These are phyloP conservation scores for Canavalia ensiformis DNA, from an alignment of 306 rosid genomes.

Conservation along the genomic window DNA sequence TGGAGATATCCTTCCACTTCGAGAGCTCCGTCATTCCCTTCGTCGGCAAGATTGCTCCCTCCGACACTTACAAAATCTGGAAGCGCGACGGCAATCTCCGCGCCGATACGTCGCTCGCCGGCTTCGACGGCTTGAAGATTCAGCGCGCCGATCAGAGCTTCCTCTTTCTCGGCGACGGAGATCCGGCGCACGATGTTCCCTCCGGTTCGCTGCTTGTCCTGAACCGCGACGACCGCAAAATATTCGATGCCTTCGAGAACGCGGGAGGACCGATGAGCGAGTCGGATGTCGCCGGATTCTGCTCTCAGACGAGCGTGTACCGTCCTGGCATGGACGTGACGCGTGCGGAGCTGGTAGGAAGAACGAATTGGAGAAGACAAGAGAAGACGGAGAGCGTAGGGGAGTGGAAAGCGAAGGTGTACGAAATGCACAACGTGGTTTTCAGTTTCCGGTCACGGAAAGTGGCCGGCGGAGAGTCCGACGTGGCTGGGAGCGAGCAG, in stretches of 20 bases:
- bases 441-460: constrained; percentile 88
- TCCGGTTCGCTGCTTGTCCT: constrained; percentile 72
- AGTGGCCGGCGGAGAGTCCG: constrained; percentile 63
- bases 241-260: constrained; percentile 86
- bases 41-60: constrained; percentile 85
- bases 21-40: constrained; percentile 92
- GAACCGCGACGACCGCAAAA: constrained; percentile 71
- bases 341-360: constrained; percentile 75
- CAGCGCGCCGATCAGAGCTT: constrained; percentile 96
- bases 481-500: constrained; percentile 83
- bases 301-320: constrained; percentile 83
- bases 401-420: constrained; percentile 83
- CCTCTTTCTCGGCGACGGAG: constrained; percentile 86
- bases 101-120: constrained; percentile 81
- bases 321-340: constrained; percentile 95
- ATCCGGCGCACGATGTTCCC: constrained; percentile 64
- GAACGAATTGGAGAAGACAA: constrained; percentile 88
- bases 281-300: constrained; percentile 73
- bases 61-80: constrained; percentile 88
- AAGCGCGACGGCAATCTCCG: constrained; percentile 84
- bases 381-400: constrained; percentile 88
- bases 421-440: constrained; percentile 80
- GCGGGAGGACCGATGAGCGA: constrained; percentile 82
- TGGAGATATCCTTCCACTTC: constrained; percentile 91
- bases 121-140: constrained; percentile 87